Evolutionary conservation across 495 filamentous ascomycete genomes (phyloP).

Genomic region (Evansstolkia leycettana): DNA sequence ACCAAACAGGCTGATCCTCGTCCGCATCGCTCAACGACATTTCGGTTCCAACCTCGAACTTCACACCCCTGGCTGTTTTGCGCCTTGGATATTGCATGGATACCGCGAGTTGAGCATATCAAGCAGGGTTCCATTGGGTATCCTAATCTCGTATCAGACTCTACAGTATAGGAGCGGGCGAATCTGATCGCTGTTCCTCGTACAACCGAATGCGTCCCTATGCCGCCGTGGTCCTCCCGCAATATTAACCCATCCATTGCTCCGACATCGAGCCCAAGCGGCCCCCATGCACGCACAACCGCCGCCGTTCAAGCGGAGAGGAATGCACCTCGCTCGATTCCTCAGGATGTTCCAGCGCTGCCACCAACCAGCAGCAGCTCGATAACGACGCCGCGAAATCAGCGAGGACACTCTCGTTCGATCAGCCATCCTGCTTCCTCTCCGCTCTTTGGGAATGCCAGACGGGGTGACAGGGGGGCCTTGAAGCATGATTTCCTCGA

Average conservation of each 20-base stretch:
- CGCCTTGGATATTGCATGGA: too few species aligned
- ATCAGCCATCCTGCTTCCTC: slow-evolving; percentile 68
- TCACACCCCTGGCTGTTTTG: too few species aligned
- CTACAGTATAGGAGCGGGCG: too few species aligned
- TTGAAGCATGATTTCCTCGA: slow-evolving; percentile 21
- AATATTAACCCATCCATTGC: slow-evolving; percentile 22
- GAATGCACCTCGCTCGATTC: slow-evolving; percentile 8
- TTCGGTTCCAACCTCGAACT: too few species aligned
- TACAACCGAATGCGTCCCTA: not conserved
- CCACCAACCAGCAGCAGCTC: slow-evolving; percentile 10
- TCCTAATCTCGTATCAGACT: too few species aligned
- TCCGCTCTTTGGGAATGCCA: slow-evolving; percentile 40
- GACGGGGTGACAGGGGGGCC: slow-evolving; percentile 31
- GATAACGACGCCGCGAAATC: slow-evolving; percentile 12
- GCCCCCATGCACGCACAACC: slow-evolving; percentile 2
- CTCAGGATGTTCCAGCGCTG: slow-evolving; percentile 22
- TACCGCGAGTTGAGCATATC: too few species aligned
- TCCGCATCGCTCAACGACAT: too few species aligned
- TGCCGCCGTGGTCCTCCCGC: slow-evolving; percentile 28
- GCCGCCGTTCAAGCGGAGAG: slow-evolving; percentile 11
- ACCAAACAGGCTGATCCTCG: too few species aligned
- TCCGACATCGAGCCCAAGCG: slow-evolving; percentile 13
- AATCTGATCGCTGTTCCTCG: too few species aligned
- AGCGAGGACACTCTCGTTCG: slow-evolving; percentile 49
- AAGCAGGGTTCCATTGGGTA: too few species aligned